Evolutionary conservation across 2,329 filamentous ascomycete species (phyloP), one percentile per base, ranked within the genome.

Genomic region (Setomelanomma holmii): DNA sequence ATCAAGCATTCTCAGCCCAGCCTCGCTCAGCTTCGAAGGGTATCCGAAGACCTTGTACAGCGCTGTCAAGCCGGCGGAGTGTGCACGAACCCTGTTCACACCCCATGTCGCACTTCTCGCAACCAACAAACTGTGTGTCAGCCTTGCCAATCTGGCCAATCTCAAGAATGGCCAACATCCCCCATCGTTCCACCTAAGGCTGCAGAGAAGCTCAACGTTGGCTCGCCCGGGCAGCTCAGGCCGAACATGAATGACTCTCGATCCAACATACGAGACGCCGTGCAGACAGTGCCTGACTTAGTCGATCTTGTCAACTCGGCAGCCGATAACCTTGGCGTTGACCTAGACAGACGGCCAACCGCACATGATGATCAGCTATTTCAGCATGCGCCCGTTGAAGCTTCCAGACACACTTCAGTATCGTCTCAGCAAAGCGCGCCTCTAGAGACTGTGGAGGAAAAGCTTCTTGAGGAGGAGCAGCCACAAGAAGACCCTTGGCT

Each of bases 231-330:
- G 5, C 64, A 66, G 43, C 35, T 68, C 14, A 56, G 53, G 8
- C 65, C 67, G 1, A 74, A 66, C 40, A 42, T 75, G 8, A 75
- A 76, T 40, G 69, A 75, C 40, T 42, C 61, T 40, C 57, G 34
- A 22, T 46, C 56, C 11, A 51, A 41, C 12, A 39, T 73, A 21
- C 49, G 49, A 27, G 52, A 63, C 12, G 55, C 55, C 21, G 62
- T 70, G 23, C 71, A 62, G 22, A 71, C 72, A 10, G 49, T 75
- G 4, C 62, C 69, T 5, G 69, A 76, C 12, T 54, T 78, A 2
- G 55, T 77, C 5, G 60, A 72, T 16, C 46, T 76, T 30, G 62
- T 78, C 40, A 66, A 75, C 21, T 71, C 69, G 44, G 68, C 69
- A 12, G 73, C 72, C 11, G 68, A 73, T 54, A 66, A 73, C 40